These are phyloP conservation scores for Ailanthus altissimus DNA, from an alignment of 345 rosid species.

Conservation along the genomic window DNA sequence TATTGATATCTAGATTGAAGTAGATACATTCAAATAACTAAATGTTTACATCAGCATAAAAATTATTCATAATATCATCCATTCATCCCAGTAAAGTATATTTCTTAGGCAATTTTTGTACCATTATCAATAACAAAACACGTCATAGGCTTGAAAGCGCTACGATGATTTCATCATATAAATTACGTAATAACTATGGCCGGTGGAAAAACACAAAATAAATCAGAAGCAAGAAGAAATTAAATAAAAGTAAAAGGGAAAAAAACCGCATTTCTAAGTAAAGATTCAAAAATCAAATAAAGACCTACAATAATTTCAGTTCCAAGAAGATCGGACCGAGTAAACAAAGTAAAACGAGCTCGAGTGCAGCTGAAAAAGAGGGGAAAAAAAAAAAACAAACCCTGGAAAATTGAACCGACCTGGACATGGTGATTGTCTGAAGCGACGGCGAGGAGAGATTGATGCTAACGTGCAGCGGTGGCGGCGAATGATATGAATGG, in stretches of 20 bases:
- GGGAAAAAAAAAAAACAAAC: too few relatives aligned
- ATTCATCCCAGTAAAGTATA: neutral
- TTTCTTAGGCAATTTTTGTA: neutral
- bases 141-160: too few relatives aligned
- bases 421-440: conserved; percentile 54
- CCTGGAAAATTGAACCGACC: conserved; percentile 28
- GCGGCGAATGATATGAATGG: conserved; percentile 1
- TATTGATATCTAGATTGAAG: neutral
- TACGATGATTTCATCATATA: neutral
- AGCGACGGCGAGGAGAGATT: neutral
- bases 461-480: conserved; percentile 26
- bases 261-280: neutral
- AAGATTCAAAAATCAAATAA: neutral
- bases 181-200: neutral
- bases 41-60: neutral
- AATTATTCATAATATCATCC: neutral
- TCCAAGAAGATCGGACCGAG: neutral
- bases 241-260: neutral
- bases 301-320: neutral
- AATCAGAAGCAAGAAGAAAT: neutral
- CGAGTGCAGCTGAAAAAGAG: neutral
- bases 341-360: neutral
- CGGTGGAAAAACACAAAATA: neutral
- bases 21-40: neutral
- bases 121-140: neutral